Evolutionary conservation across 192 early-diverging fungal species (phyloP).

Genomic region (Coemansia sp.): DNA sequence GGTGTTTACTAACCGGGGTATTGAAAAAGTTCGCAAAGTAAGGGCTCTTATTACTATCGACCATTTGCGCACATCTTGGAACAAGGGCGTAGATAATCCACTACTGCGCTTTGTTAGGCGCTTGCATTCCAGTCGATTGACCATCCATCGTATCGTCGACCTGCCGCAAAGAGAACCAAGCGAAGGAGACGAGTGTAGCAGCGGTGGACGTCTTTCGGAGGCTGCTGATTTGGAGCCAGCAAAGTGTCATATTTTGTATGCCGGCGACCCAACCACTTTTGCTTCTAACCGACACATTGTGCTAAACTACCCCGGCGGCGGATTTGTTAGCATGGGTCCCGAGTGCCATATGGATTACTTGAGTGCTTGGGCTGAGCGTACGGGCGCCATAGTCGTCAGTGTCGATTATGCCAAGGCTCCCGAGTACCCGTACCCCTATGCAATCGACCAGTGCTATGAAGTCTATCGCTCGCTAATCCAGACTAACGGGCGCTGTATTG

Average conservation of each 20-base stretch:
- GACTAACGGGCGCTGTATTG: constrained; percentile 77
- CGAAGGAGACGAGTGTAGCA: background rate
- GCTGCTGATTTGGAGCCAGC: constrained; percentile 35
- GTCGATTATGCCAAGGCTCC: constrained; percentile 96
- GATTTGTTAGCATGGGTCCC: constrained; percentile 92
- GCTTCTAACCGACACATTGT: constrained; percentile 53
- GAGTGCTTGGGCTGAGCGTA: constrained; percentile 75
- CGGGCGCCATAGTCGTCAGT: constrained; percentile 72
- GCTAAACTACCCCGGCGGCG: constrained; percentile 78
- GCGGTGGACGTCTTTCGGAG: constrained; percentile 12
- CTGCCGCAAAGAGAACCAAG: constrained; percentile 8
- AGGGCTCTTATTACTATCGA: constrained; percentile 77
- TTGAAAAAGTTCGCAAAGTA: constrained; percentile 84
- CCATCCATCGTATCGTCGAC: constrained; percentile 14
- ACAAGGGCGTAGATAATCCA: constrained; percentile 67
- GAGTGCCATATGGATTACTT: constrained; percentile 85
- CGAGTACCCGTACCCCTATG: constrained; percentile 92
- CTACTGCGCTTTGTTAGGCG: constrained; percentile 20
- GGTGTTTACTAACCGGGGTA: constrained; percentile 78
- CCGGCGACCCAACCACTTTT: constrained; percentile 48
- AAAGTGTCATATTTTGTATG: constrained; percentile 61
- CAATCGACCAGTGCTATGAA: constrained; percentile 90
- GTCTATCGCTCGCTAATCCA: constrained; percentile 75
- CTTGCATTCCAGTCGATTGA: constrained; percentile 26
- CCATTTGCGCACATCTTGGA: constrained; percentile 89